A percentile compares a stretch with the other conserved stretches of the same genome.
Conservation (phyloP, 352 stramenopile species). For the Plasmopara muralis region DNA sequence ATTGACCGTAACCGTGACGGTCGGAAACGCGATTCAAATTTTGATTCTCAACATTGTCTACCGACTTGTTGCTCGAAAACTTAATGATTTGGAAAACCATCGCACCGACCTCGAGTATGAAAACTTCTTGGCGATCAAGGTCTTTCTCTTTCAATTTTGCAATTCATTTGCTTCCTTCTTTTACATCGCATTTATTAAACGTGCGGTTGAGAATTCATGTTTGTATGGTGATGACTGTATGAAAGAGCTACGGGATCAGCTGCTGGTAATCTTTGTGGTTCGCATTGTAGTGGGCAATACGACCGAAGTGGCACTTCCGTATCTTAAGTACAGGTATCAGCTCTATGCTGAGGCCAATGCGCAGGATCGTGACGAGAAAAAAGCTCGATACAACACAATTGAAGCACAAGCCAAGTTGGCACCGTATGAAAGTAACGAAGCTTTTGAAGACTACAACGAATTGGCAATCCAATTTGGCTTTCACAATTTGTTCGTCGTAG, state of each 20-base stretch:
- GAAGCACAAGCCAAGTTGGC: slow-evolving; percentile 62
- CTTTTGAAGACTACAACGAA: slow-evolving; percentile 84
- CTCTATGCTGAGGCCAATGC: slow-evolving; percentile 27
- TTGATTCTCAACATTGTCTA: slow-evolving; percentile 90
- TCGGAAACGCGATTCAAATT: slow-evolving; percentile 82
- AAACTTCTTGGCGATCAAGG: slow-evolving; percentile 94
- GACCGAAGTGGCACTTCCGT: slow-evolving; percentile 75
- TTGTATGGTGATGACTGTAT: slow-evolving; percentile 65
- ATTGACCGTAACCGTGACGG: slow-evolving; percentile 34
- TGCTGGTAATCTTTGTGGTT: slow-evolving; percentile 88
- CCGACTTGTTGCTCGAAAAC: slow-evolving; percentile 74
- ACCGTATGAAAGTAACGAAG: slow-evolving; percentile 62
- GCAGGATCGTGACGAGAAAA: slow-evolving; percentile 24
- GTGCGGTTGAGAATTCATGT: slow-evolving; percentile 47
- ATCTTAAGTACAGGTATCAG: slow-evolving; percentile 53
- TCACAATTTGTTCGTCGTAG: slow-evolving; percentile 89
- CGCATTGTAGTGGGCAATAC: slow-evolving; percentile 87
- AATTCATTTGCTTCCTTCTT: slow-evolving; percentile 95
- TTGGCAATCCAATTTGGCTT: slow-evolving; percentile 92
- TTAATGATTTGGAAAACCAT: slow-evolving; percentile 94
- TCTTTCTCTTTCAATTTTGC: slow-evolving; percentile 96
- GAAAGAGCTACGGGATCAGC: slow-evolving; percentile 78
- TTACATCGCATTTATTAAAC: slow-evolving; percentile 86
- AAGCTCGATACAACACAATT: slow-evolving; percentile 47
- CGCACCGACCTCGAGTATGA: slow-evolving; percentile 82